Evolutionary conservation across 177 flowering plant species (phyloP), one percentile per base, ranked within the genome.

Genomic region (Vitis hybrid): DNA sequence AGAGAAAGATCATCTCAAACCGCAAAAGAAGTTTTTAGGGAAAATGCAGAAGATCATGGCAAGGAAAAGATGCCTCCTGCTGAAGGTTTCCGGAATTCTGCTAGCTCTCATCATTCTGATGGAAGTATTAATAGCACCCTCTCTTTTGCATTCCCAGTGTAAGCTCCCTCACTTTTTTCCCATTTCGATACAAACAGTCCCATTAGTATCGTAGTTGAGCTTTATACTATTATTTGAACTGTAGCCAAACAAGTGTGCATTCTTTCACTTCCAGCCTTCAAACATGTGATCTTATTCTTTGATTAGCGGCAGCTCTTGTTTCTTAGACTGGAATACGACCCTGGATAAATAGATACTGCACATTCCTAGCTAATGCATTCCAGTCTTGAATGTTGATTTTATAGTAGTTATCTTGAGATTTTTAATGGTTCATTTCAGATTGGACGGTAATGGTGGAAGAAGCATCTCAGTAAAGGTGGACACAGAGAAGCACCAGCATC

Each of bases 81-180:
- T 21, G 70, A 60, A 3, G 67, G 30, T 8, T 18, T 0, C 18
- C 57, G 35, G 2, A 21, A 40, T 6, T 67, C 70, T 12, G 11
- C 57, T 1, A 54, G 73, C 21, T 62, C 84, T 58, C 40, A 19
- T 27, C 69, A 55, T 14, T 81, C 85, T 4, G 70, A 73, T 60
- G 81, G 63, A 35, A 78, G 85, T 50, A 72, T 51, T 4, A 62
- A 64, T 57, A 85, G 88, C 72, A 52, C 48, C 24, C 40, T n/a
- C 13, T 81, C 86, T 19, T 85, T 85, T 55, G 78, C 74, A 14
- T 85, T 85, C 71, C 86, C 87, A 60, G 52, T 81, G 91, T 86
- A 83, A 82, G 85, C 57, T 19, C 40, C 63, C n/a, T 32, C 51
- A 1, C 48, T 9, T 32, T 27, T 16, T 19, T 14, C 35, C 6